Evolutionary conservation across 345 rosid genomes (phyloP).

Genomic region (Citrus australasica): DNA sequence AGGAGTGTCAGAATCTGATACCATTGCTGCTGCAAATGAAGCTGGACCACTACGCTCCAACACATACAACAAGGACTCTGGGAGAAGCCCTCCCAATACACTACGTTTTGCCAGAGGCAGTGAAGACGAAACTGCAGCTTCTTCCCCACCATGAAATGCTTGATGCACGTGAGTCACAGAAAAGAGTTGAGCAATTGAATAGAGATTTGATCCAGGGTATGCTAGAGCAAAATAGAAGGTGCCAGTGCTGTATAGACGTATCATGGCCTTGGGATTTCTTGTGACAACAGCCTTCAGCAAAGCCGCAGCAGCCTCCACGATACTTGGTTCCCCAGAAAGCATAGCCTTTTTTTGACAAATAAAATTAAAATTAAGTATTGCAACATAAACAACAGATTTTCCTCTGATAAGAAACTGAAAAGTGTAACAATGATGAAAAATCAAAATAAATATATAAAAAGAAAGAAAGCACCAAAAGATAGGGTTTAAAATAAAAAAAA

Average conservation of each 20-base stretch:
- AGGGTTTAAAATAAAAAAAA: neutral
- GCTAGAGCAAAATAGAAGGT: constrained; percentile 94
- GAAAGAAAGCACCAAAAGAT: neutral
- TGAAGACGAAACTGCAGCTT: constrained; percentile 96
- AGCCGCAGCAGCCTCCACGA: constrained; percentile 94
- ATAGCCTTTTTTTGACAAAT: constrained; percentile 51
- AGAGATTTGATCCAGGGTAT: constrained; percentile 96
- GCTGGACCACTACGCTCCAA: constrained; percentile 95
- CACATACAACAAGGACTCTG: constrained; percentile 93
- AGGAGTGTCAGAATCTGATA: constrained; percentile 98
- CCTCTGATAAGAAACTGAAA: neutral
- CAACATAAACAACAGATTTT: constrained; percentile 10
- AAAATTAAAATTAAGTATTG: constrained; percentile 1
- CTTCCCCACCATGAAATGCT: constrained; percentile 99
- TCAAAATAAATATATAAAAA: neutral
- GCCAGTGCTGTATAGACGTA: constrained; percentile 93
- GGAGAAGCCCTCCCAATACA: constrained; percentile 98
- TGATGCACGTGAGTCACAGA: constrained; percentile 93
- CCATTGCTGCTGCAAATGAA: constrained; percentile 99
- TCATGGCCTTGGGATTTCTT: constrained; percentile 98
- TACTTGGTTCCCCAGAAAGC: constrained; percentile 95
- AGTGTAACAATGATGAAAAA: neutral
- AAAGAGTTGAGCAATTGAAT: constrained; percentile 87
- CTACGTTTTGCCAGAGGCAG: constrained; percentile 96
- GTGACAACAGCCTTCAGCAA: constrained; percentile 92